A percentile compares a stretch with the other conserved stretches of the same genome.
These are phyloP conservation scores for Taphrina deformans DNA, from an alignment of 1,139 yeast genomes.

Conservation along the genomic window DNA sequence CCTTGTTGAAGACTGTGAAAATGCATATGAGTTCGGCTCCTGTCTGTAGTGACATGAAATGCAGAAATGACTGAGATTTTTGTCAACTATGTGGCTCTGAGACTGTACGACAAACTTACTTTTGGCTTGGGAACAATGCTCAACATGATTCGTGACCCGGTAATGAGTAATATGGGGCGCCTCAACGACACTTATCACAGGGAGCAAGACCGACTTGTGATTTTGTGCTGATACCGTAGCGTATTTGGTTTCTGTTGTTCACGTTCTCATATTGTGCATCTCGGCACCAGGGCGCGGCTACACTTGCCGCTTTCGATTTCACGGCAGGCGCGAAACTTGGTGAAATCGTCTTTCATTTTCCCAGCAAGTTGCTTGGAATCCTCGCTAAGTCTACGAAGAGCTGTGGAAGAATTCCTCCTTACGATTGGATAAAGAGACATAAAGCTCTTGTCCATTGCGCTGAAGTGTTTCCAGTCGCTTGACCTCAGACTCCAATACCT, in stretches of 20 bases:
- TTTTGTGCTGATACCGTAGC: not conserved
- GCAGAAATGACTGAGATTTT: constrained; percentile 51
- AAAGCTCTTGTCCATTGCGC: constrained; percentile 17
- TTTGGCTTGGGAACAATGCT: not conserved
- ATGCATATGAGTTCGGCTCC: constrained; percentile 87
- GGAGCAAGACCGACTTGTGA: not conserved
- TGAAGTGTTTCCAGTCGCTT: constrained; percentile 1
- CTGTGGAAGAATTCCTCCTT: constrained; percentile 5
- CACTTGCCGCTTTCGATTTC: not conserved
- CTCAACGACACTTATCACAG: too few species aligned
- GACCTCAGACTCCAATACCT: constrained; percentile 8
- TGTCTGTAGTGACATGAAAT: constrained; percentile 70
- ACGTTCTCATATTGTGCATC: not conserved
- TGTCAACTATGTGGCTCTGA: not conserved
- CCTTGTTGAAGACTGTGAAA: constrained; percentile 77
- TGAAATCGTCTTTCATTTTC: too few species aligned
- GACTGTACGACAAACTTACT: not conserved
- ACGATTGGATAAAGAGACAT: not conserved
- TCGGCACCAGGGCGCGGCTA: not conserved
- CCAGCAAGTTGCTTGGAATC: too few species aligned
- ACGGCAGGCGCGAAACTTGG: too few species aligned
- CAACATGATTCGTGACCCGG: not conserved
- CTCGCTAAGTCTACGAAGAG: too few species aligned
- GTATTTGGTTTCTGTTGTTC: not conserved
- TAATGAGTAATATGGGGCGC: too few species aligned